Conservation (phyloP, 805 yeast species). For the Vanderwaltozyma verrucispora region DNA sequence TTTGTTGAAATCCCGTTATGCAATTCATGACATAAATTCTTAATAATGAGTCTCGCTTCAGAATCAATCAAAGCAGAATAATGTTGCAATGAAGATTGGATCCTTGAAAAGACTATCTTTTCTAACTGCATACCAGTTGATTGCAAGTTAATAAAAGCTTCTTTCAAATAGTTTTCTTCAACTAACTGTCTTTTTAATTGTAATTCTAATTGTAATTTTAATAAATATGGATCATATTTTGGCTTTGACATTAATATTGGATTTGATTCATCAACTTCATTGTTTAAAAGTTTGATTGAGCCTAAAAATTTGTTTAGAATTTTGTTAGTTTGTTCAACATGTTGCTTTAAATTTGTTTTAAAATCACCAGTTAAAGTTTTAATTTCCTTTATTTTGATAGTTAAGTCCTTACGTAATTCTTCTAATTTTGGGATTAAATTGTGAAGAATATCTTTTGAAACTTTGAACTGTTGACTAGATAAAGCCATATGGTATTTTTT, state of each 20-base stretch:
- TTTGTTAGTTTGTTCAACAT: conserved; percentile 51
- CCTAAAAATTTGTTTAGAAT: conserved; percentile 36
- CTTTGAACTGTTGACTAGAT: conserved; percentile 41
- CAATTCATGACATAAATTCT: conserved; percentile 37
- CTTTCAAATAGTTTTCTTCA: conserved; percentile 57
- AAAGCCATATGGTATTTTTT: conserved; percentile 51
- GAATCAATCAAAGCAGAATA: conserved; percentile 42
- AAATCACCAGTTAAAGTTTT: conserved; percentile 53
- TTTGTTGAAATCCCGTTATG: conserved; percentile 39
- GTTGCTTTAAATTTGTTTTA: conserved; percentile 45
- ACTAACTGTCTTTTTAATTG: conserved; percentile 52
- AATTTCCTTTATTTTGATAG: conserved; percentile 68
- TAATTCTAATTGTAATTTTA: conserved; percentile 50
- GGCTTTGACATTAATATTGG: conserved; percentile 14
- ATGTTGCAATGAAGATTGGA: conserved; percentile 44
- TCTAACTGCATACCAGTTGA: conserved; percentile 53
- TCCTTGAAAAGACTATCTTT: conserved; percentile 49
- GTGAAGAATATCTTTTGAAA: conserved; percentile 43
- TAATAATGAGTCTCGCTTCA: conserved; percentile 45
- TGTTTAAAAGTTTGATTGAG: conserved; percentile 29
- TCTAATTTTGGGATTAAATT: conserved; percentile 47
- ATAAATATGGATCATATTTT: conserved; percentile 50
- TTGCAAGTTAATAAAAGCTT: conserved; percentile 55
- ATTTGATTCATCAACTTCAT: background rate
- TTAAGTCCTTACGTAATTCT: conserved; percentile 52